A percentile compares a stretch with the other conserved stretches of the same genome.
phyloP scores from a whole-genome alignment of 768 basidiomycete species.

The Amanita exitialis region DNA sequence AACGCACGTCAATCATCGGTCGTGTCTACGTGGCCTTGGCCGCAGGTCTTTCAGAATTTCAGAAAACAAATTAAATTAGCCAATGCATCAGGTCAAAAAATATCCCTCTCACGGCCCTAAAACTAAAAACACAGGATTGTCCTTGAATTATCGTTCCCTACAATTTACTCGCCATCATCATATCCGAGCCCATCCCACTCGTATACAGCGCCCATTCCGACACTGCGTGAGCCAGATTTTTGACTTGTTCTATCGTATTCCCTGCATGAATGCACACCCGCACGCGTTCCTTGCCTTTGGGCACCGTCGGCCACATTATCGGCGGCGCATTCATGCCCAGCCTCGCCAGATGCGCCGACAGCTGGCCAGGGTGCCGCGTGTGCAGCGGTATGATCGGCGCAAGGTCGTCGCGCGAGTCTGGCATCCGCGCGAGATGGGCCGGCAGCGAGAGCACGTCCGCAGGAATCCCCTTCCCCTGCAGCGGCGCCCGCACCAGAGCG shows the following conservation, averaged over 20 bases:
- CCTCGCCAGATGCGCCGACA: conserved; percentile 54
- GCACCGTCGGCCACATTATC: conserved; percentile 85
- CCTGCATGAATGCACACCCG: conserved; percentile 82
- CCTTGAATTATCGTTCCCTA: no score
- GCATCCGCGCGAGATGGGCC: conserved; percentile 18
- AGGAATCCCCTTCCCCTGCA: conserved; percentile 19
- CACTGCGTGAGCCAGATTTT: conserved; percentile 40
- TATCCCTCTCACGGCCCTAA: no score
- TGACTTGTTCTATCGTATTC: conserved; percentile 57
- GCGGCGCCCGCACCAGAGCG: conserved; percentile 19
- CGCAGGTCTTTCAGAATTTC: no score
- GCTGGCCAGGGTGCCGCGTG: conserved; percentile 64
- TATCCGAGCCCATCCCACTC: not conserved
- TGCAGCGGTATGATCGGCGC: conserved; percentile 84
- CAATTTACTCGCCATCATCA: conserved; percentile 9
- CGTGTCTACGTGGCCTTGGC: no score
- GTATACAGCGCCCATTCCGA: conserved; percentile 36
- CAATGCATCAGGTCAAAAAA: no score
- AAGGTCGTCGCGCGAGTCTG: not conserved
- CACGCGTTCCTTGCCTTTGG: conserved; percentile 76
- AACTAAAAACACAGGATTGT: no score
- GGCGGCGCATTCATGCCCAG: conserved; percentile 59
- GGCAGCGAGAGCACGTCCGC: conserved; percentile 27
- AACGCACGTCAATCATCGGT: no score
- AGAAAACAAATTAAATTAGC: no score